These are phyloP conservation scores for Porphyra umbilicalis DNA, from an alignment of 31 red algal species.

Conservation along the genomic window DNA sequence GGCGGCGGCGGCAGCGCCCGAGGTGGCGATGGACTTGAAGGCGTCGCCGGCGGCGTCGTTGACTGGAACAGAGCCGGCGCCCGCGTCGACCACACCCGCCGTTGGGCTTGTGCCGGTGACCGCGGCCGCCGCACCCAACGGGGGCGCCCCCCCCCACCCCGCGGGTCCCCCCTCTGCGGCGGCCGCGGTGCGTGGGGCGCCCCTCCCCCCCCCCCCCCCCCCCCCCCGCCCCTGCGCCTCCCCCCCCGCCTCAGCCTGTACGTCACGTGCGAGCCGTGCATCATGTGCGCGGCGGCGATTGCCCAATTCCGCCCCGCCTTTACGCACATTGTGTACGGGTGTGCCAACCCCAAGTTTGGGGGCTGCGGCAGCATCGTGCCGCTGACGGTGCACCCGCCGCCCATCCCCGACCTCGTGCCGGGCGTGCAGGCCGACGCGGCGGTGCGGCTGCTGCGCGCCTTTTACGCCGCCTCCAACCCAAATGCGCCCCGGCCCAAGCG, in stretches of 20 bases:
- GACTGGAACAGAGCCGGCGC: too few relatives aligned
- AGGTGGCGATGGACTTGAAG: too few relatives aligned
- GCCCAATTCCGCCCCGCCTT: constrained; percentile 40
- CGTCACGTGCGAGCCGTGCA: constrained; percentile 98
- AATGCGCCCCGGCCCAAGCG: constrained; percentile 88
- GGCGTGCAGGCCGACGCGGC: constrained; percentile 65
- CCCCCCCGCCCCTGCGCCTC: not conserved
- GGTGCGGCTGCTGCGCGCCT: constrained; percentile 63
- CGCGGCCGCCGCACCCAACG: too few relatives aligned
- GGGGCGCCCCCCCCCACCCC: too few relatives aligned
- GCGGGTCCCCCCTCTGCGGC: too few relatives aligned
- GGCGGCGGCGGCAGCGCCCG: not conserved
- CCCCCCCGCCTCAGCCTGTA: constrained; percentile 45
- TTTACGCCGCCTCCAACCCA: constrained; percentile 78
- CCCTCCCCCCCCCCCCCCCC: not conserved
- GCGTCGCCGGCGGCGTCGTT: not conserved
- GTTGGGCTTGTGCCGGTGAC: too few relatives aligned
- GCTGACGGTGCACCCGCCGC: constrained; percentile 21
- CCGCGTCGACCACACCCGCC: too few relatives aligned
- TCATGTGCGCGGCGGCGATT: constrained; percentile 95
- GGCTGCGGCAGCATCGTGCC: constrained; percentile 87
- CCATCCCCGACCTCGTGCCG: constrained; percentile 30
- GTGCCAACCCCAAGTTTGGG: constrained; percentile 90
- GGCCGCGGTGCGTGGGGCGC: not conserved
- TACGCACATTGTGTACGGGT: constrained; percentile 79